Base-by-base conservation (phyloP, 768 basidiomycete genomes). In the Naganishia antarctica region DNA sequence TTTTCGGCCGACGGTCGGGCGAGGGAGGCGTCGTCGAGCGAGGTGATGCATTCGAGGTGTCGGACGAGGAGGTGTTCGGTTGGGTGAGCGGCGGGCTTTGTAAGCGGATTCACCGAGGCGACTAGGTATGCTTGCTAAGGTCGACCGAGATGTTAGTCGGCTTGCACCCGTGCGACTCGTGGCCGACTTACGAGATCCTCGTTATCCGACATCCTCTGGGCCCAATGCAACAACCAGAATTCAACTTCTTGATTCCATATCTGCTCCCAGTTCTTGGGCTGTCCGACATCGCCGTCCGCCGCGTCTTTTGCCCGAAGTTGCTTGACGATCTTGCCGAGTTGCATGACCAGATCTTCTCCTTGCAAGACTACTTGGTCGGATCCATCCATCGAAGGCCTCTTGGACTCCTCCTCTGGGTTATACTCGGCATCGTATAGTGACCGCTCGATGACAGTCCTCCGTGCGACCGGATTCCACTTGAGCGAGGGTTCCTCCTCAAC, bases 1-100 rank as follows among this genome's bases (percentile, higher is more conserved):
- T 87, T 76, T 28, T 83, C 78, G 16, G 81, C 80, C 13, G 84
- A 73, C 84, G 86, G 87, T 28, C 87, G 79, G 18, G 67, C 67
- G 23, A 82, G 76, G 47, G 80, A 79, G 1, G 71, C 44, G 32
- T 79, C 78, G 40, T 70, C 73, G 61, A 73, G 70, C 23, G 29
- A 61, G 26, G 29, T 37, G 37, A 53, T 23, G 37, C n/a, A 70
- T 62, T 66, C 63, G 40, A 70, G 65, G 46, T 76, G 72, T 12
- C 69, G 48, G 32, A 70, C 21, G 12, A 77, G 67, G 1, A 76
- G 66, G 2, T 60, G 26, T 4, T 70, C 50, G 34, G 78, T 67
- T 18, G 78, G 70, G 16, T 62, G 7, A 16, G 66, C 53, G 21
- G 67, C 59, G 9, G 69, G 69, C 50, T 72, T 74, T 4, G 72